These are phyloP conservation scores for Candida coleopterorum DNA, from an alignment of 805 yeast genomes.

Conservation along the genomic window DNA sequence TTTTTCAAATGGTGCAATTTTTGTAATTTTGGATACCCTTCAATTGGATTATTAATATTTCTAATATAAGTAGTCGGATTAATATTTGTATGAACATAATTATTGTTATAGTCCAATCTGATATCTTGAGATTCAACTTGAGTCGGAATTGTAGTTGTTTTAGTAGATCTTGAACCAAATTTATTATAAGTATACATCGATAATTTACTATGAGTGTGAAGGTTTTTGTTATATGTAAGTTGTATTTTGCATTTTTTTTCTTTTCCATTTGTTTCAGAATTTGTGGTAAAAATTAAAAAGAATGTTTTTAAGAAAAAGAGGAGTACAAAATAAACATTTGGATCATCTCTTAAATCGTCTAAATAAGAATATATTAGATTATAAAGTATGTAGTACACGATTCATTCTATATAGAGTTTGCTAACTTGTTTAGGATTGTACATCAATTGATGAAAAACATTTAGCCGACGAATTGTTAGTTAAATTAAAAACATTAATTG, in stretches of 20 bases:
- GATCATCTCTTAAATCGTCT: constrained; percentile 6
- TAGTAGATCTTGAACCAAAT: constrained; percentile 12
- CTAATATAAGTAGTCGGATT: constrained; percentile 43
- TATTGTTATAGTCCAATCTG: constrained; percentile 61
- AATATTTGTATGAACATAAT: constrained; percentile 56
- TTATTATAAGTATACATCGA: constrained; percentile 17
- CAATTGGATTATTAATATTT: constrained; percentile 61
- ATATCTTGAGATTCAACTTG: not conserved
- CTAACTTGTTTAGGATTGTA: constrained; percentile 4
- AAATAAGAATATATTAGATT: constrained; percentile 1
- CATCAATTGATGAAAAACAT: not conserved
- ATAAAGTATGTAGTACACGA: constrained; percentile 2
- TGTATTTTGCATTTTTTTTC: too few relatives aligned
- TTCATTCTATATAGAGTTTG: not conserved
- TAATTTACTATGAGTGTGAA: not conserved
- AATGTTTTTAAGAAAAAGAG: constrained; percentile 2
- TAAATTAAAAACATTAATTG: constrained; percentile 2
- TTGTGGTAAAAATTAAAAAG: not conserved
- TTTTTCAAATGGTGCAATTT: constrained; percentile 61
- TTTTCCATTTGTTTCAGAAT: not conserved
- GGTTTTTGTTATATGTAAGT: too few relatives aligned
- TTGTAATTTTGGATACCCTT: constrained; percentile 84
- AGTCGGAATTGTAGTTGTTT: not conserved
- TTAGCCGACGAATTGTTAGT: constrained; percentile 1
- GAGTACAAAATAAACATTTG: constrained; percentile 1